These are phyloP conservation scores for Citrus trifoliata DNA, from an alignment of 345 rosid genomes.

Conservation along the genomic window DNA sequence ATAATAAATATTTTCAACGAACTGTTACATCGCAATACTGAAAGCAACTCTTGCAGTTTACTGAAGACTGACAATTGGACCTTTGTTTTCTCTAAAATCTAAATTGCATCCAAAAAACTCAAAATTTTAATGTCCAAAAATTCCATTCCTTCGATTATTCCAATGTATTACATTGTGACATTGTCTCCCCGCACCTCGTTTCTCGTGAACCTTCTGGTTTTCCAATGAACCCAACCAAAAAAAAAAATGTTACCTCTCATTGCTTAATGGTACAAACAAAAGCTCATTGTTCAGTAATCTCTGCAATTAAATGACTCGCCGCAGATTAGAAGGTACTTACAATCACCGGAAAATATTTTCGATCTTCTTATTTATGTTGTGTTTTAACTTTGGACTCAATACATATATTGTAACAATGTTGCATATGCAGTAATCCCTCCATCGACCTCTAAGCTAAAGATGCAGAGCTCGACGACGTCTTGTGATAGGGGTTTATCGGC, in stretches of 20 bases:
- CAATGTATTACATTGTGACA: neutral
- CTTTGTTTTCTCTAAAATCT: neutral
- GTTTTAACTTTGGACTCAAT: neutral
- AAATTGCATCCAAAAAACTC: neutral
- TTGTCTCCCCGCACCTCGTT: neutral
- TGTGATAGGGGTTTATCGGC: constrained; percentile 10
- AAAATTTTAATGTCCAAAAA: constrained; percentile 4
- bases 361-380: too few relatives aligned
- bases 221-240: neutral
- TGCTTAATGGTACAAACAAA: neutral
- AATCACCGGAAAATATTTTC: neutral
- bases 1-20: neutral
- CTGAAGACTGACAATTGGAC: constrained; percentile 5
- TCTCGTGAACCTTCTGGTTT: neutral
- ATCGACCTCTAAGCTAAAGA: neutral
- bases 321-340: constrained; percentile 2
- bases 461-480: constrained; percentile 9
- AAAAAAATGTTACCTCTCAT: neutral
- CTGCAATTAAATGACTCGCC: constrained; percentile 1
- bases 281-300: neutral
- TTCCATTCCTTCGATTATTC: constrained; percentile 4
- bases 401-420: neutral
- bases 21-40: neutral
- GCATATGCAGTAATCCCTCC: constrained; percentile 17
- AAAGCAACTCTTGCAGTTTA: neutral